Percentiles rank a stretch among this genome's conserved stretches.
Evolutionary conservation across 1,139 yeast genomes (phyloP).

Genomic region (Kurtzmaniella quercitrusa): DNA sequence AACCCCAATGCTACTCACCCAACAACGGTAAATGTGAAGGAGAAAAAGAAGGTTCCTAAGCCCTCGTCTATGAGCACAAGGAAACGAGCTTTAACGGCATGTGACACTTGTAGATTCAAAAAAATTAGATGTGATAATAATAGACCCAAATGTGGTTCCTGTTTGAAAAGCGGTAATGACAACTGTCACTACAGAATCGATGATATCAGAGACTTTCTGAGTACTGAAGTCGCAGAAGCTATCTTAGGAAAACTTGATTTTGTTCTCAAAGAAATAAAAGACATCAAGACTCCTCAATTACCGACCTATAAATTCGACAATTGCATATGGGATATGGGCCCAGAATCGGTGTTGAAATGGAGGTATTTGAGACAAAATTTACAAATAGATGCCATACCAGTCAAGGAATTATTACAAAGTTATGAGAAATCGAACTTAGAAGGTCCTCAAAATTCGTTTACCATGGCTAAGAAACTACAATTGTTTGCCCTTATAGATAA

Average conservation of each 20-base stretch:
- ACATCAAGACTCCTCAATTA: slow-evolving; percentile 10
- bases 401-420: slow-evolving; percentile 11
- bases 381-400: slow-evolving; percentile 14
- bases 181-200: slow-evolving; percentile 31
- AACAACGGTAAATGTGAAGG: not conserved
- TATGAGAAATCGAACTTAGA: slow-evolving; percentile 14
- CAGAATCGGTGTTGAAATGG: slow-evolving; percentile 37
- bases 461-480: slow-evolving; percentile 14
- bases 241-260: slow-evolving; percentile 28
- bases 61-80: slow-evolving; percentile 18
- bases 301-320: slow-evolving; percentile 12
- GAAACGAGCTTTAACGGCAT: slow-evolving; percentile 42
- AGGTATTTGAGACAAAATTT: slow-evolving; percentile 17
- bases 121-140: slow-evolving; percentile 50
- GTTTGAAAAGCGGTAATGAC: slow-evolving; percentile 31
- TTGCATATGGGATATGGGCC: slow-evolving; percentile 39
- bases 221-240: slow-evolving; percentile 24
- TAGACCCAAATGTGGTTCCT: slow-evolving; percentile 49
- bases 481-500: slow-evolving; percentile 17
- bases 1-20: not conserved
- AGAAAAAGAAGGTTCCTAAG: not conserved
- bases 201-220: slow-evolving; percentile 22
- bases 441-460: slow-evolving; percentile 3
- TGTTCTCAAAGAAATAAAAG: slow-evolving; percentile 24
- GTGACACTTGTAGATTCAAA: slow-evolving; percentile 44